Base-by-base conservation (phyloP, 2,329 filamentous ascomycete species). In the Monilinia fructicola region DNA sequence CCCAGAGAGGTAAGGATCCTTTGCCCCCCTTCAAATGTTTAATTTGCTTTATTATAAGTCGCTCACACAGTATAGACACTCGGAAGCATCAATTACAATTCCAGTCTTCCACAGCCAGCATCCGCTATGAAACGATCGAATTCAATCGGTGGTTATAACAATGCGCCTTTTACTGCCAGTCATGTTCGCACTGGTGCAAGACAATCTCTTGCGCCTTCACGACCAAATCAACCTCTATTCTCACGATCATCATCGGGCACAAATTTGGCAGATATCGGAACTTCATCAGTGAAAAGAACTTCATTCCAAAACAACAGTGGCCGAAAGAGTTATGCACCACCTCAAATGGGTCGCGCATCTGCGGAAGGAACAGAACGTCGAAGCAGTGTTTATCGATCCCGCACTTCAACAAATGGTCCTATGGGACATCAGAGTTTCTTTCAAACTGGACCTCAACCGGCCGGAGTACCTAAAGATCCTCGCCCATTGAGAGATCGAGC, bases 61-160 rank as follows among this genome's bases (percentile, higher is more conserved):
- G 46, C 64, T 65, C 35, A 65, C 38, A 52, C 48, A 42, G 6
- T 71, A 70, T 78, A 96, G 92, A 97, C 95, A 64, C 86, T 98
- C 68, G 93, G 90, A 71, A 89, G 88, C 16, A 87, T 97, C 75
- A 94, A 87, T 77, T 87, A 89, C 78, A 94, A 93, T 78, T 90
- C 91, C 26, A 87, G 87, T 28, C 91, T 99, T 70, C 95, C 95
- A 26, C 92, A 96, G 80, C 94, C 95, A 11, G 85, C 91, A 38
- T 98, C 94, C 52, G 92, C 93, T 52, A 90, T 99, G 85, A 99
- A 99, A 82, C 91, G 95, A 78, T 90, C 91, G 40, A 95, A 88
- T 75, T 93, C 92, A 16, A 88, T 87, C 73, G 87, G 87, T 70
- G 87, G 87, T 75, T 83, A 87, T 74, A 84, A 86, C 68, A 84